Base-by-base conservation (phyloP, 345 rosid genomes). In the Moringa oleifera region DNA sequence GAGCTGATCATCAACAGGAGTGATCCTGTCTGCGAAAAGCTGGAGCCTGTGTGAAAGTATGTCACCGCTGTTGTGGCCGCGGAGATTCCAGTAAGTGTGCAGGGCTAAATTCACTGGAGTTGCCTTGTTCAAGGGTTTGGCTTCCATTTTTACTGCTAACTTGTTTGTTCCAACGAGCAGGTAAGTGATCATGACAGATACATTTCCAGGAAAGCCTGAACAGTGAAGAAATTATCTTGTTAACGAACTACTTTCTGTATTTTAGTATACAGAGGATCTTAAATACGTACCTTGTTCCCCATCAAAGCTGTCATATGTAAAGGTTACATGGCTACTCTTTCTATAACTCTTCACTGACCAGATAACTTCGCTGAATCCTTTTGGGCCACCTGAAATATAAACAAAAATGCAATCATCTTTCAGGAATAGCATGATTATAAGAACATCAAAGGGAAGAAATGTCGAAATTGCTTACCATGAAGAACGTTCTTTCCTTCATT, bases 41-140 rank as follows among this genome's bases (percentile, higher is more conserved):
- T 81, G 85, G 71, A 94, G 56, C 2, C 72, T 65, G 73, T 94
- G 85, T 19, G 81, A 75, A 23, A 94, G 79, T 58, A 94, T 82
- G 59, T 71, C 68, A 6, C 95, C 95, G 51, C 89, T 83, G 62
- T 59, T 63, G 61, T 94, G 93, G 24, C 90, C 78, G 8, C 67
- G 81, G 17, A 94, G 96, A 69, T 94, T 88, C 92, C 97, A 94
- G 59, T 94, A 88, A 5, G 83, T 77, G 72, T 90, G 97, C 50
- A 79, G 74, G 1, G 95, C 97, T 51, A 94, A 25, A 73, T 94
- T 86, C 58, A 94, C 85, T 0, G 96, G 97, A 21, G 97, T 85
- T 0, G 88, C 50, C 74, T 78, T 80, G 78, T 74, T 68, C 0
- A 76, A 59, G 20, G 97, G 77, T 52, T 64, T 80, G 18, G 92